Base-by-base conservation (phyloP, 1,284 basidiomycete species). In the Fomitopsis palustris region DNA sequence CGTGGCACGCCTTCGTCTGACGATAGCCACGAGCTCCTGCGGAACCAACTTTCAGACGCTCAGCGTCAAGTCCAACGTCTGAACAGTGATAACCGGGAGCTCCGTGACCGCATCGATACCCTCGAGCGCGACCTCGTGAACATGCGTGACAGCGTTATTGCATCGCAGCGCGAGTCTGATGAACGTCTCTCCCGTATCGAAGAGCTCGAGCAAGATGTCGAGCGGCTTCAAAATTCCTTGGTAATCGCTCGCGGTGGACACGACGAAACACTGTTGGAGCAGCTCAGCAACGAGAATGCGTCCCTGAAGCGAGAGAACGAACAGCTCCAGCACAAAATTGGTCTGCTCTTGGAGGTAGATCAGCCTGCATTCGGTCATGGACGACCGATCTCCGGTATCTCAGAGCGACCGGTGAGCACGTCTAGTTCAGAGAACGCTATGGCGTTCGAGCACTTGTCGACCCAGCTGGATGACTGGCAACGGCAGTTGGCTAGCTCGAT, bases 291-390 rank as follows among this genome's bases (percentile, higher is more conserved):
- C 70, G 90, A 94, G 73, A 93, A 93, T 71, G 79, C 83, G 35
- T 81, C 78, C 45, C 83, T 95, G 59, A 86, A 88, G 71, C 84
- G 84, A 60, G 93, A 95, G 73, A 93, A 95, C 70, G 88, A 92
- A 68, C 83, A 91, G 67, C 81, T 95, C 56, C 88, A 88, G 25
- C 91, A 92, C 73, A 93, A 93, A 79, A 92, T 94, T 65, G 88
- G 86, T 61, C 79, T 94, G 49, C 78, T 94, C n/a, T 81, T 94
- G 55, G 92, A 92, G 68, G 89, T 90, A 42, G 90, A 94, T 68
- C 88, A 91, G 65, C 83, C 88, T 31, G 77, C 82, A 3, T 92
- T 87, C 67, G 82, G 82, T 37, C 77, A 77, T 53, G 81, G 79
- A 54, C 78, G 86, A 59, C 88, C 86, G 31, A 75, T 87, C 59